phyloP scores from a whole-genome alignment of 148 eudicot species.

The Cornus florida region DNA sequence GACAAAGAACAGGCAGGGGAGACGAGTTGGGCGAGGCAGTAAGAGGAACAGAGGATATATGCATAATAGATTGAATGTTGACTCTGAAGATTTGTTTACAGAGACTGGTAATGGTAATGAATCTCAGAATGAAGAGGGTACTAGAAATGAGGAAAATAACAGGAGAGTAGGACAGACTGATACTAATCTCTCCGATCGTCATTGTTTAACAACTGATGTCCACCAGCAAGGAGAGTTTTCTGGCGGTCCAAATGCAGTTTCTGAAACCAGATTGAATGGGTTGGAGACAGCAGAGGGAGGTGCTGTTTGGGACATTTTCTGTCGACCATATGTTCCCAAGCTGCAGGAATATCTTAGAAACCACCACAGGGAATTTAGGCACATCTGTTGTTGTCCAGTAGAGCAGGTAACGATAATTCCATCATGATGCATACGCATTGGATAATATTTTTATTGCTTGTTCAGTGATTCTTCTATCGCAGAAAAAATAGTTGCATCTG shows the following conservation, averaged over 20 bases:
- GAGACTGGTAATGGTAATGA: slow-evolving; percentile 4
- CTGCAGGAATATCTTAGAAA: slow-evolving; percentile 55
- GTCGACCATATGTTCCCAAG: too few relatives aligned
- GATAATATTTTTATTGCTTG: neutral
- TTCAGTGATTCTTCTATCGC: too few relatives aligned
- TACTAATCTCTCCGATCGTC: neutral
- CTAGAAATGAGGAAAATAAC: slow-evolving; percentile 2
- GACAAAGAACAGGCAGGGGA: neutral
- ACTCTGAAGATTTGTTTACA: neutral
- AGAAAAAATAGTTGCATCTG: too few relatives aligned
- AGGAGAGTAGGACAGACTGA: slow-evolving; percentile 11
- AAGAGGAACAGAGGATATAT: neutral
- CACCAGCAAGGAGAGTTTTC: neutral
- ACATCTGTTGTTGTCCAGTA: slow-evolving; percentile 42
- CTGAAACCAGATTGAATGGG: slow-evolving; percentile 5
- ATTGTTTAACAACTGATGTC: neutral
- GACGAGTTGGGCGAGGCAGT: neutral
- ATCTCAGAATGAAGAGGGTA: slow-evolving; percentile 4
- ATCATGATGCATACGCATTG: neutral
- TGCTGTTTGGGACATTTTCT: slow-evolving; percentile 79
- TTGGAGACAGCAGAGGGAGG: slow-evolving; percentile 37
- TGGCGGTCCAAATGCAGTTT: neutral
- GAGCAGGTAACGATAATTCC: slow-evolving; percentile 33
- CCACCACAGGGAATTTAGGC: slow-evolving; percentile 69
- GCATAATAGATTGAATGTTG: neutral